phyloP scores from a whole-genome alignment of 805 yeast genomes.

The Wickerhamiella slavikovae region DNA sequence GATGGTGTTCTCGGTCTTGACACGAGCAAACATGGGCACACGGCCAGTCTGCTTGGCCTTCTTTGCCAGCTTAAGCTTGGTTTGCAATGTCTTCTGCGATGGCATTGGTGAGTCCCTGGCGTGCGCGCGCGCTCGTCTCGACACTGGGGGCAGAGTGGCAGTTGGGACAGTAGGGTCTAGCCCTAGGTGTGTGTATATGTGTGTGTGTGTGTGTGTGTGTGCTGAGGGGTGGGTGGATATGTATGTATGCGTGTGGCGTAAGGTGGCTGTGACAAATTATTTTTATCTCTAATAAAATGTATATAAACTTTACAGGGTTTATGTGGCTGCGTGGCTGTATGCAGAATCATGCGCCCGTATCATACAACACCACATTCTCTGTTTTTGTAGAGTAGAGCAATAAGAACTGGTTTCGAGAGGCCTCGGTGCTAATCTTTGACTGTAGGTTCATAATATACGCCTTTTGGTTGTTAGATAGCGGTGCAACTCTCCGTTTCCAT shows the following conservation, averaged over 20 bases:
- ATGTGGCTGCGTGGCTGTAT: no score
- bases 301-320: no score
- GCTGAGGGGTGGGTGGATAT: no score
- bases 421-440: conserved; percentile 50
- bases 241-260: no score
- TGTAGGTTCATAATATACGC: conserved; percentile 62
- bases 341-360: no score
- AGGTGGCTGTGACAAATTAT: no score
- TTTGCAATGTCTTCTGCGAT: conserved; percentile 78
- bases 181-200: no score
- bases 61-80: conserved; percentile 97
- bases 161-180: no score
- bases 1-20: conserved; percentile 93
- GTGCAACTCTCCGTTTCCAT: conserved; percentile 66
- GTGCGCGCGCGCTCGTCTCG: no score
- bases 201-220: no score
- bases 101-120: conserved; percentile 13
- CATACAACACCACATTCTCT: conserved; percentile 46
- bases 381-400: conserved; percentile 62
- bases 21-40: conserved; percentile 98
- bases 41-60: conserved; percentile 99
- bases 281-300: no score
- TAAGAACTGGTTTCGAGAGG: conserved; percentile 44
- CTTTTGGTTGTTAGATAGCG: conserved; percentile 63
- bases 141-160: no score